Evolutionary conservation across 192 early-diverging fungal species (phyloP).

Genomic region (Backusella mclennaniae): DNA sequence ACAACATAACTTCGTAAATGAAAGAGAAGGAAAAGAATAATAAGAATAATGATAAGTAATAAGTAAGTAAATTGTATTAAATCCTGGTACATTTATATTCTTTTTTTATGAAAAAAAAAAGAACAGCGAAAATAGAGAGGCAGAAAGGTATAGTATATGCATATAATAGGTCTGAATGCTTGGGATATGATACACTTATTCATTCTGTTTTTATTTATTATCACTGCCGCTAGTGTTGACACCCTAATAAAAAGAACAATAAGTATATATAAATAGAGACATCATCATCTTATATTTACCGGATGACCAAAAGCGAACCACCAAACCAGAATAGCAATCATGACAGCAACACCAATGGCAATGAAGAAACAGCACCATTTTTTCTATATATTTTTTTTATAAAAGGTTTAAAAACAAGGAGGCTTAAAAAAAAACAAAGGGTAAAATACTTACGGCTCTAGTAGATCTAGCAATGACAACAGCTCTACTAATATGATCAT

Average conservation of each 20-base stretch:
- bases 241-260: neutral
- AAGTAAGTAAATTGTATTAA: neutral
- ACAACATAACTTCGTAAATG: neutral
- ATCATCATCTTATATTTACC: neutral
- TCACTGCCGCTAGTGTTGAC: neutral
- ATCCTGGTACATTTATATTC: neutral
- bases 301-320: conserved; percentile 35
- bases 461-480: conserved; percentile 27
- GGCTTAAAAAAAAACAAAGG: neutral
- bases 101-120: no score
- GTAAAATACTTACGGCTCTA: conserved; percentile 17
- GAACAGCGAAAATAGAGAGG: neutral
- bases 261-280: neutral
- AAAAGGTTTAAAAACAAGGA: neutral
- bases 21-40: neutral
- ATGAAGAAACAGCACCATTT: conserved; percentile 41
- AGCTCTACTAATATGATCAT: conserved; percentile 24
- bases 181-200: neutral
- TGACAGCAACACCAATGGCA: conserved; percentile 20
- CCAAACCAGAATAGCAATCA: conserved; percentile 41
- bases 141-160: neutral
- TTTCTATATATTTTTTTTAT: conserved; percentile 23
- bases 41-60: neutral
- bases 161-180: neutral
- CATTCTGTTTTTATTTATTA: neutral